Percentiles rank a stretch among this genome's conserved stretches.
Evolutionary conservation across 805 yeast species (phyloP).

Genomic region (Pichia occidentalis): DNA sequence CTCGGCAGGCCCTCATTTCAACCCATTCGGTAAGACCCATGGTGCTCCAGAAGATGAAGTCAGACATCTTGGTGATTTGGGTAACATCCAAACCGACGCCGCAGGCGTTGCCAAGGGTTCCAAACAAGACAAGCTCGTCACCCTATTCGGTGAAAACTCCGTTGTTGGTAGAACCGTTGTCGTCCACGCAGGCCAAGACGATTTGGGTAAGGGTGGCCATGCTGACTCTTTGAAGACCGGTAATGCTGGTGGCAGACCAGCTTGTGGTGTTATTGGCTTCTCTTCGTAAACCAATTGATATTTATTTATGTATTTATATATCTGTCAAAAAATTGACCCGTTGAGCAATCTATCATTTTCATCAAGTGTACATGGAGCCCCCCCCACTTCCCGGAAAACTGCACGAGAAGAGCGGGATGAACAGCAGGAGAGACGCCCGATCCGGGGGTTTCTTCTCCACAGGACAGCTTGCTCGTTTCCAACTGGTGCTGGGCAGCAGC

Average conservation of each 20-base stretch:
- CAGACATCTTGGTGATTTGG: conserved; percentile 94
- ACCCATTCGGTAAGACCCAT: conserved; percentile 82
- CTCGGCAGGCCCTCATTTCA: conserved; percentile 96
- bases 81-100: conserved; percentile 86
- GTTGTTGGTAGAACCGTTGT: conserved; percentile 94
- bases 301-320: too few relatives aligned
- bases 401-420: too few relatives aligned
- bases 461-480: too few relatives aligned
- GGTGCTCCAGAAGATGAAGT: conserved; percentile 82
- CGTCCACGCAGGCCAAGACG: conserved; percentile 88
- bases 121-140: conserved; percentile 67
- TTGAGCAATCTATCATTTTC: too few relatives aligned
- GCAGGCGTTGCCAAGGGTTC: conserved; percentile 89
- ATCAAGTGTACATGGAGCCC: too few relatives aligned
- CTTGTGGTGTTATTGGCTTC: conserved; percentile 95
- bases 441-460: too few relatives aligned
- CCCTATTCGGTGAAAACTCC: conserved; percentile 80
- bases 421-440: too few relatives aligned
- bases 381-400: too few relatives aligned
- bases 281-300: conserved; percentile 34
- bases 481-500: too few relatives aligned
- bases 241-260: conserved; percentile 97
- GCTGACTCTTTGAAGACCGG: conserved; percentile 92
- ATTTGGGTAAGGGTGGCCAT: conserved; percentile 90
- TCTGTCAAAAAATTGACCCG: too few relatives aligned